Percentiles rank a stretch among this genome's conserved stretches.
phyloP scores from a whole-genome alignment of 2,329 filamentous ascomycete species.

The Colletotrichum camelliae region DNA sequence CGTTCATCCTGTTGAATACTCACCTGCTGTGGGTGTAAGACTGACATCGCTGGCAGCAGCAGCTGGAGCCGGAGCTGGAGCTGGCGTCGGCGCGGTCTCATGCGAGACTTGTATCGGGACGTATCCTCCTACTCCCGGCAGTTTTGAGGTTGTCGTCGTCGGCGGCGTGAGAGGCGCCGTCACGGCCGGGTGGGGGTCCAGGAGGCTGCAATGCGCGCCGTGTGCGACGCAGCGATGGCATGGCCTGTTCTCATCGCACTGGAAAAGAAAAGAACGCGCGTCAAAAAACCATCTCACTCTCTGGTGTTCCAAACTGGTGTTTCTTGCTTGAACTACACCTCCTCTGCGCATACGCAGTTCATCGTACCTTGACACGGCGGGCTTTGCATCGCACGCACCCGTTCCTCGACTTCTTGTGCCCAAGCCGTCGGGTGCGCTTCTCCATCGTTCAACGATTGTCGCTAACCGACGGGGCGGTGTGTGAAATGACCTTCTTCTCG shows the following conservation, averaged over 20 bases:
- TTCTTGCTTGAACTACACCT: background rate
- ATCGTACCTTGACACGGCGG: slow-evolving; percentile 31
- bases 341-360: background rate
- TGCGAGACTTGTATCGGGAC: background rate
- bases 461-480: background rate
- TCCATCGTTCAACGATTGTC: background rate
- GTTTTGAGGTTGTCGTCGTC: slow-evolving; percentile 2
- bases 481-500: background rate
- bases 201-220: slow-evolving; percentile 34
- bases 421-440: slow-evolving; percentile 12
- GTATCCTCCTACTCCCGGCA: background rate
- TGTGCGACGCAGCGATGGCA: slow-evolving; percentile 41
- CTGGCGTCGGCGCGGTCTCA: background rate
- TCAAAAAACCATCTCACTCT: background rate
- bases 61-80: background rate
- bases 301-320: background rate
- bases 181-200: background rate
- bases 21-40: slow-evolving; percentile 14
- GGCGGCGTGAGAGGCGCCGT: background rate
- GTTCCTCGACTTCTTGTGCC: slow-evolving; percentile 34
- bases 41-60: background rate
- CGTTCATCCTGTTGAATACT: background rate
- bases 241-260: slow-evolving; percentile 37
- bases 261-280: background rate
- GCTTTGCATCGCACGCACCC: slow-evolving; percentile 34